These are phyloP conservation scores for Paramarasmius palmivorus DNA, from an alignment of 1,284 basidiomycete genomes.

Conservation along the genomic window DNA sequence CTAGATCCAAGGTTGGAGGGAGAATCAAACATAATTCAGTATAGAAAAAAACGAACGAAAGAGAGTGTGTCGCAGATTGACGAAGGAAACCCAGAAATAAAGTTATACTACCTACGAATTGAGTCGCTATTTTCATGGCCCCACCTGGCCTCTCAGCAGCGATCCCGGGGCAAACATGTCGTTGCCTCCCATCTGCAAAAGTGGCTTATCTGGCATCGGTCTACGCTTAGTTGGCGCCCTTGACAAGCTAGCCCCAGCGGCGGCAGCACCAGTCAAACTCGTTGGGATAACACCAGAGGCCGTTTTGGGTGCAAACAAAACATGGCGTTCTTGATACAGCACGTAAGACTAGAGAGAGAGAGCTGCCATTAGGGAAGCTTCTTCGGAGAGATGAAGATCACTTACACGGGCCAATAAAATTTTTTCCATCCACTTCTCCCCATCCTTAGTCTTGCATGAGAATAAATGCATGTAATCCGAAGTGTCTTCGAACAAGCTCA, in stretches of 20 bases:
- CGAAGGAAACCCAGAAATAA: too few relatives aligned
- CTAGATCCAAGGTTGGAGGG: too few relatives aligned
- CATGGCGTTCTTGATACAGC: constrained; percentile 72
- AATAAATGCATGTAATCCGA: constrained; percentile 85
- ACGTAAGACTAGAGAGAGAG: constrained; percentile 64
- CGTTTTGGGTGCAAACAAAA: constrained; percentile 55
- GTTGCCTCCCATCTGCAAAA: constrained; percentile 37
- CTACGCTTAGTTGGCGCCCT: constrained; percentile 49
- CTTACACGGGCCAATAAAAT: constrained; percentile 77
- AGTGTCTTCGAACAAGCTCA: constrained; percentile 81
- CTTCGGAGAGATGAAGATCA: constrained; percentile 10
- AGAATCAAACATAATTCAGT: too few relatives aligned
- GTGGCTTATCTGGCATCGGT: constrained; percentile 34
- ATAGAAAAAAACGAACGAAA: too few relatives aligned
- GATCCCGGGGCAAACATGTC: constrained; percentile 69
- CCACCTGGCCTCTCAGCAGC: constrained; percentile 36
- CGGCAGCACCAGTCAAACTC: constrained; percentile 2
- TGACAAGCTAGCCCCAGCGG: constrained; percentile 30
- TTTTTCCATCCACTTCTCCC: constrained; percentile 68
- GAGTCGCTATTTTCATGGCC: too few relatives aligned
- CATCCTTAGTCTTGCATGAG: constrained; percentile 70
- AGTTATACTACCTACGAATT: too few relatives aligned
- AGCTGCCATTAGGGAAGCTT: constrained; percentile 1
- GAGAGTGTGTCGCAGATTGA: too few relatives aligned
- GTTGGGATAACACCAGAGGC: constrained; percentile 30